phyloP scores from a whole-genome alignment of 768 basidiomycete species.

The Terana coerulea region DNA sequence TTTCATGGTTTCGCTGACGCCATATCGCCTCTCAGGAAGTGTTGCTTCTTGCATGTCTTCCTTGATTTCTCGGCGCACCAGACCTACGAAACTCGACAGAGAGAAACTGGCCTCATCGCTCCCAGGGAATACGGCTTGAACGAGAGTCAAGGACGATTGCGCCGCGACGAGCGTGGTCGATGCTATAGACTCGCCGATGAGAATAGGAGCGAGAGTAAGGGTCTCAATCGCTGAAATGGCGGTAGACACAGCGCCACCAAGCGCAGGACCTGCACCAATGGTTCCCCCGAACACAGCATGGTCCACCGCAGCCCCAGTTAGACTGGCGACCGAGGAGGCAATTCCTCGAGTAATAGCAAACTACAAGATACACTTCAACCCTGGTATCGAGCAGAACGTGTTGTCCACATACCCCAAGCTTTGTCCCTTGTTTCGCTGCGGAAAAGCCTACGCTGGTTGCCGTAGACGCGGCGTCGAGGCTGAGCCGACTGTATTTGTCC shows the following conservation, averaged over 20 bases:
- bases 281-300: conserved; percentile 62
- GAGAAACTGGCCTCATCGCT: conserved; percentile 81
- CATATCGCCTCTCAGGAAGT: conserved; percentile 57
- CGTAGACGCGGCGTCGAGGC: conserved; percentile 64
- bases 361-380: conserved; percentile 32
- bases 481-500: conserved; percentile 46
- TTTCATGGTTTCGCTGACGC: conserved; percentile 60
- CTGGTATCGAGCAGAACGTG: too few species aligned
- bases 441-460: conserved; percentile 64
- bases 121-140: conserved; percentile 69
- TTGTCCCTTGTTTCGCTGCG: conserved; percentile 63
- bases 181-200: conserved; percentile 72
- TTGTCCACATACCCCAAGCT: conserved; percentile 52
- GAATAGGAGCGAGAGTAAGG: conserved; percentile 69
- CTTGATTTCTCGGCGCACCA: conserved; percentile 78
- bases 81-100: conserved; percentile 70
- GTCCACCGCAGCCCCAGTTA: conserved; percentile 60
- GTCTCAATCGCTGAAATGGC: conserved; percentile 66
- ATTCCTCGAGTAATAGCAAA: conserved; percentile 66
- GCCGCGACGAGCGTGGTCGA: conserved; percentile 72
- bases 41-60: conserved; percentile 47
- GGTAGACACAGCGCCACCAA: conserved; percentile 56
- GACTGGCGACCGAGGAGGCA: conserved; percentile 51
- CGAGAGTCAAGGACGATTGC: conserved; percentile 69
- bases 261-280: conserved; percentile 51